These are phyloP conservation scores for Recurvomyces mirabilis DNA, from an alignment of 495 filamentous ascomycete genomes.

Conservation along the genomic window DNA sequence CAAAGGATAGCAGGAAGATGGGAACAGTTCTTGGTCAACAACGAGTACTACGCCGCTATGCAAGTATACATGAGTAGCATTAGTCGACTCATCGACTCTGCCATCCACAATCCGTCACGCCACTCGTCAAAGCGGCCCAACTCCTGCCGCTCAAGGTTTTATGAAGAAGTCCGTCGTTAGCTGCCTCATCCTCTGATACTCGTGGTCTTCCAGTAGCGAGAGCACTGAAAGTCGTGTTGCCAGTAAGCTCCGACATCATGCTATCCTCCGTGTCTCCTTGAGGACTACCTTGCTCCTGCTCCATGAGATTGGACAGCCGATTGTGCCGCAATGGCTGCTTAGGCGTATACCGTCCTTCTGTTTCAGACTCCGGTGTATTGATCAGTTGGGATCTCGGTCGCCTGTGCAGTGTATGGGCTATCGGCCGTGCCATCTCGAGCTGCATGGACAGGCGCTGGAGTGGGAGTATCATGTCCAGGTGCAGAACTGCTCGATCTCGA, in stretches of 20 bases:
- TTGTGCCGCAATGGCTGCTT: slow-evolving; percentile 7
- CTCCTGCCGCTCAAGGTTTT: slow-evolving; percentile 8
- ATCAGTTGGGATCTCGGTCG: no score
- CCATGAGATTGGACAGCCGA: slow-evolving; percentile 6
- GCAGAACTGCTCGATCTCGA: slow-evolving; percentile 4
- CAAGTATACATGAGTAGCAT: no score
- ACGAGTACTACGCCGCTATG: no score
- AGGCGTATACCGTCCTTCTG: slow-evolving; percentile 13
- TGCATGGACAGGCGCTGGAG: no score
- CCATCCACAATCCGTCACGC: slow-evolving; percentile 11
- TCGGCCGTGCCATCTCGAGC: no score
- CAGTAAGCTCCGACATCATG: background rate
- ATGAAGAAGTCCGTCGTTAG: no score
- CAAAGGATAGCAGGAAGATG: no score
- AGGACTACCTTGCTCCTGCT: slow-evolving; percentile 9
- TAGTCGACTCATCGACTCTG: slow-evolving; percentile 1
- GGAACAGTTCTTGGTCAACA: no score
- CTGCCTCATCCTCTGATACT: no score
- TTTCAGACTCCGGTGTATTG: no score
- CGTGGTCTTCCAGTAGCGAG: slow-evolving; percentile 16
- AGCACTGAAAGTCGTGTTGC: slow-evolving; percentile 17
- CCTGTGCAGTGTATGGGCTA: no score
- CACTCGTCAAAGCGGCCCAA: slow-evolving; percentile 19
- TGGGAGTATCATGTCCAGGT: no score
- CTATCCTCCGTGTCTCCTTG: background rate